phyloP scores from a whole-genome alignment of 805 yeast species.

The Kodamaea sagamina region DNA sequence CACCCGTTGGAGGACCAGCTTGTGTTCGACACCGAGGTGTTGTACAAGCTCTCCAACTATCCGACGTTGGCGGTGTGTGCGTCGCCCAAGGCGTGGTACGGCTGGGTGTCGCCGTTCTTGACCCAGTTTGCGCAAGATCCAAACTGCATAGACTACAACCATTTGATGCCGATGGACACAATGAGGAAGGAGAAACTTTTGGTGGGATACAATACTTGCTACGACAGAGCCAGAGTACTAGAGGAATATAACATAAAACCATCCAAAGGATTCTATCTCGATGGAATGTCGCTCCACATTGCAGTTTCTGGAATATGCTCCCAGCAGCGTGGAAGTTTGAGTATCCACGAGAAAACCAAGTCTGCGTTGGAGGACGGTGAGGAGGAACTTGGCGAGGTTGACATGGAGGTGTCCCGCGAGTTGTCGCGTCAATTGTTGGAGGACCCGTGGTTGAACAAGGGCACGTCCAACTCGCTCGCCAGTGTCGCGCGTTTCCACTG shows the following conservation, averaged over 20 bases:
- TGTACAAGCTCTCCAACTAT: slow-evolving; percentile 72
- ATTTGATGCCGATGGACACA: slow-evolving; percentile 75
- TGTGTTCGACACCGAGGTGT: slow-evolving; percentile 87
- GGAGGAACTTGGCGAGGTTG: slow-evolving; percentile 25
- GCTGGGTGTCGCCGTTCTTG: slow-evolving; percentile 90
- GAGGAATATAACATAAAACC: slow-evolving; percentile 77
- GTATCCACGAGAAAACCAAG: slow-evolving; percentile 51
- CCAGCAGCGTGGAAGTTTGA: slow-evolving; percentile 80
- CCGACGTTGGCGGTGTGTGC: slow-evolving; percentile 83
- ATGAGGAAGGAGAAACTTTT: slow-evolving; percentile 52
- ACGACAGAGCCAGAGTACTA: slow-evolving; percentile 80
- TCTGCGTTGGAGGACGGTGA: slow-evolving; percentile 21
- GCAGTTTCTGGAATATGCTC: slow-evolving; percentile 93
- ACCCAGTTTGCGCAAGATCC: slow-evolving; percentile 49
- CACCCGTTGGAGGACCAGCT: slow-evolving; percentile 72
- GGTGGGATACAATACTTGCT: slow-evolving; percentile 89
- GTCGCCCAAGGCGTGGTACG: slow-evolving; percentile 81
- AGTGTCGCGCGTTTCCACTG: slow-evolving; percentile 83
- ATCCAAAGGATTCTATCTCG: slow-evolving; percentile 77
- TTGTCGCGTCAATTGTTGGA: slow-evolving; percentile 35
- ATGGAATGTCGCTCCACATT: slow-evolving; percentile 90
- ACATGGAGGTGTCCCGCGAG: slow-evolving; percentile 18
- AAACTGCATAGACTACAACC: slow-evolving; percentile 45
- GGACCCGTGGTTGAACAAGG: slow-evolving; percentile 83
- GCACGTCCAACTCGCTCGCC: slow-evolving; percentile 76